Base-by-base conservation (phyloP, 2,329 filamentous ascomycete genomes). In the Trichoderma sp. region DNA sequence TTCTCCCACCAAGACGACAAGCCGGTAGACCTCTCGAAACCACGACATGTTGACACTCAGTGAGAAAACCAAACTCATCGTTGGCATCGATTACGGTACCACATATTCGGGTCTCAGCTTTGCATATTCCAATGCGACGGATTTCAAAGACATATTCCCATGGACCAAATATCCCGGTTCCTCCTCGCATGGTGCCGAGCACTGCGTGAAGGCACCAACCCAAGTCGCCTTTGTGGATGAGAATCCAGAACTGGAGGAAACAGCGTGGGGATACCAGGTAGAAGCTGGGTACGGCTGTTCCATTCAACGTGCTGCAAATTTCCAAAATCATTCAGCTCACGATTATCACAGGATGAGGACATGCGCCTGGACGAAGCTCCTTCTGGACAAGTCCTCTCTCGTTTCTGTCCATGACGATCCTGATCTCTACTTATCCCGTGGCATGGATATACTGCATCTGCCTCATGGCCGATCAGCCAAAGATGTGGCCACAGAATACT, bases 81-180 rank as follows among this genome's bases (percentile, higher is more conserved):
- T 56, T 3, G 52, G 52, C 0, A 56, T 70, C 3, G 68, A 70
- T 26, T 70, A 70, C 43, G 68, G 68, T 2, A 70, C 68, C 5
- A 70, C 68, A 1, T 70, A 70, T 14, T 70, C 68, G 5, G 68
- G 68, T 45, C 24, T 70, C 2, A 62, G 68, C 15, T 70, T 70
- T 34, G 68, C 68, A 2, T 43, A 67, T 2, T 68, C 67, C 5
- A 70, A 52, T 12, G 68, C 68, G 2, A 19, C 57, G 0, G 68
- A 69, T 21, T 67, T 67, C 51, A 67, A 67, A 19, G 68, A 70
- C 17, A 66, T 70, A 2, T 21, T 65, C 2, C 30, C 66, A 26
- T 68, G 68, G 68, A 70, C 68, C 24, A 67, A 66, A 3, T 70
- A 69, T 9, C 68, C 68, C 0, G 68, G 68, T 1, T 64, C 68